These are phyloP conservation scores for Rhizophagus clarus DNA, from an alignment of 192 early-diverging fungal species.

Conservation along the genomic window DNA sequence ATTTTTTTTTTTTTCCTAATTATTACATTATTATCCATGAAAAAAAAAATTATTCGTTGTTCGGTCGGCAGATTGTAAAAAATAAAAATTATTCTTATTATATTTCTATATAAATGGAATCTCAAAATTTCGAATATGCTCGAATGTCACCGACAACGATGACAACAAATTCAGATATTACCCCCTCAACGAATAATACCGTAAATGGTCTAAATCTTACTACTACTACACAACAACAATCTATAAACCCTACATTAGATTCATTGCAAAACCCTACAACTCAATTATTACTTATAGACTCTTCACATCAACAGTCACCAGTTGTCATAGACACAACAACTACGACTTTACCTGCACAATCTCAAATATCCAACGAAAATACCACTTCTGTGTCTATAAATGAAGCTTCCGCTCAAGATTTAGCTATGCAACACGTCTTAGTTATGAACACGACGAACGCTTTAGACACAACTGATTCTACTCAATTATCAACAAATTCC, in stretches of 20 bases:
- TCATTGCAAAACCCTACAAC: too few species aligned
- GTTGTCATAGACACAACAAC: neutral
- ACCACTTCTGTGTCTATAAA: too few species aligned
- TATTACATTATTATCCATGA: too few species aligned
- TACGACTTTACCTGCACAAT: neutral
- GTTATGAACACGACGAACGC: neutral
- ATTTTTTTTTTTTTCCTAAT: too few species aligned
- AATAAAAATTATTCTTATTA: neutral
- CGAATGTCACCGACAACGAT: constrained; percentile 9
- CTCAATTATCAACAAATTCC: neutral
- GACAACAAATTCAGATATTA: neutral
- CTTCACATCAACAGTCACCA: too few species aligned
- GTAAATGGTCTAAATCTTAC: neutral
- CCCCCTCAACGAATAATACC: neutral
- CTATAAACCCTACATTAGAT: too few species aligned
- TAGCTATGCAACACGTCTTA: neutral
- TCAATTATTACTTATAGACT: too few species aligned
- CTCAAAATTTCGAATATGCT: constrained; percentile 22
- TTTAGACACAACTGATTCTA: neutral
- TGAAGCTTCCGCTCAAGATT: neutral
- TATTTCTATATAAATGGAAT: constrained; percentile 5
- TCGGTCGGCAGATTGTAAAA: neutral
- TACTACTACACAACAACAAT: neutral
- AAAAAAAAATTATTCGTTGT: neutral
- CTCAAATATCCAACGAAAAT: neutral